phyloP scores from a whole-genome alignment of 441 rosid species.

The Aquilaria agallochum region DNA sequence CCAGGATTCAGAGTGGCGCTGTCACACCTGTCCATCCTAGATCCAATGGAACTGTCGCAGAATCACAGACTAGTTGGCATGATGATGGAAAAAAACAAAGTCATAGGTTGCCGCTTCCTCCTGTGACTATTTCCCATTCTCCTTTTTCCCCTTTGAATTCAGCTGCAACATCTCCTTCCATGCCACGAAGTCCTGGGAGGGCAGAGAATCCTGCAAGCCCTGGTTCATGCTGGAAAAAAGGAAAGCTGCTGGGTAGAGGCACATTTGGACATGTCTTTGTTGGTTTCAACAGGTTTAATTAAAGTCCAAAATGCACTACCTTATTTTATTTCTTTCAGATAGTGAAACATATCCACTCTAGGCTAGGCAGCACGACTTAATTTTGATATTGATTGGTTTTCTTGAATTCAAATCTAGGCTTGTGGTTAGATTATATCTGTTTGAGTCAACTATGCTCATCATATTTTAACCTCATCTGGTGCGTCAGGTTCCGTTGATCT shows the following conservation, averaged over 20 bases:
- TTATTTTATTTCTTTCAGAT: slow-evolving; percentile 1
- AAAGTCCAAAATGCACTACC: slow-evolving; percentile 4
- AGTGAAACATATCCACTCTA: not conserved
- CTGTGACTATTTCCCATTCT: slow-evolving; percentile 32
- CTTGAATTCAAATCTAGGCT: slow-evolving; percentile 2
- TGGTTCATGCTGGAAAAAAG: slow-evolving; percentile 53
- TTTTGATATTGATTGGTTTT: slow-evolving; percentile 6
- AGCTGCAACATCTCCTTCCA: slow-evolving; percentile 46
- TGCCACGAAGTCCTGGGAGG: slow-evolving; percentile 56
- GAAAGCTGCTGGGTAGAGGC: slow-evolving; percentile 55
- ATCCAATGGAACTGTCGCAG: slow-evolving; percentile 28
- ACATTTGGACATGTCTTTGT: slow-evolving; percentile 57
- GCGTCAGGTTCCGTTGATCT: slow-evolving; percentile 3
- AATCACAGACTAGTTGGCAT: slow-evolving; percentile 30
- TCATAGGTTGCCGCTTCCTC: slow-evolving; percentile 66
- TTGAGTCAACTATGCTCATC: slow-evolving; percentile 1
- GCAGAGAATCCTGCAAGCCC: slow-evolving; percentile 40
- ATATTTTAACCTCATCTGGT: not conserved
- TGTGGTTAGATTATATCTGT: not conserved
- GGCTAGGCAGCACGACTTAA: slow-evolving; percentile 8
- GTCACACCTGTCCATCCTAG: slow-evolving; percentile 57
- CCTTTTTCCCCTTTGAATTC: slow-evolving; percentile 50
- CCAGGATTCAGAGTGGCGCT: slow-evolving; percentile 56
- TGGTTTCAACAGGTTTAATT: slow-evolving; percentile 47
- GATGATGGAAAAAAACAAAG: slow-evolving; percentile 55